Conservation (phyloP, 2,329 filamentous ascomycete species). For the Monilinia vaccinii-corymbosi region DNA sequence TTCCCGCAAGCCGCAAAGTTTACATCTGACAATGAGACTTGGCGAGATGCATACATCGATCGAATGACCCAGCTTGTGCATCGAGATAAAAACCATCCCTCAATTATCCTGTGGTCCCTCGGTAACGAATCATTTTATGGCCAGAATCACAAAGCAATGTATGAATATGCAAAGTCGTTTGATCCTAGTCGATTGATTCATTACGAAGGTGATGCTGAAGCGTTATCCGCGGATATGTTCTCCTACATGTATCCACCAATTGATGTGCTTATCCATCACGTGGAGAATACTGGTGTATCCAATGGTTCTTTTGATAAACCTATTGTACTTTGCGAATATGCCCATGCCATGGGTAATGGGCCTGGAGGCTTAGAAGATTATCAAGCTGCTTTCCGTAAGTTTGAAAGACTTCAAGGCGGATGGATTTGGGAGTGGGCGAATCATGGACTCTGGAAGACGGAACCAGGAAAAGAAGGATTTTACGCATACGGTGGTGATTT, state of each 20-base stretch:
- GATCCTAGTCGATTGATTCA: conserved; percentile 46
- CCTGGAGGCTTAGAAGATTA: conserved; percentile 64
- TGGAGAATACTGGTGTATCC: conserved; percentile 35
- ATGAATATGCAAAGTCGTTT: conserved; percentile 41
- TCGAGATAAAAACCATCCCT: conserved; percentile 62
- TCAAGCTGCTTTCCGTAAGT: conserved; percentile 44
- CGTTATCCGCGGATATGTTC: conserved; percentile 44
- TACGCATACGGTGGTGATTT: conserved; percentile 56
- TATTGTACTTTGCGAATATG: conserved; percentile 49
- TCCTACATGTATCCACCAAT: conserved; percentile 47
- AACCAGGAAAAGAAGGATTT: conserved; percentile 34
- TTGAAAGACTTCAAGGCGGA: conserved; percentile 31
- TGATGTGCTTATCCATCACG: conserved; percentile 31
- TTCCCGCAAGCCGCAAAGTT: conserved; percentile 46
- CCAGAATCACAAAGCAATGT: conserved; percentile 59
- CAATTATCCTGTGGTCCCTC: conserved; percentile 64
- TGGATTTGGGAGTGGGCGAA: conserved; percentile 58
- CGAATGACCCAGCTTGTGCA: conserved; percentile 55
- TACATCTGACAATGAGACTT: conserved; percentile 51
- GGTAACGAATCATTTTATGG: conserved; percentile 70
- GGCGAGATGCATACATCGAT: conserved; percentile 58
- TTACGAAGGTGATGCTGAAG: conserved; percentile 46
- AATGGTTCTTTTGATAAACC: conserved; percentile 41
- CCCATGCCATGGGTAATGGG: conserved; percentile 64
- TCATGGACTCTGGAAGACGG: conserved; percentile 43